Percentiles rank a stretch among this genome's conserved stretches.
Conservation (phyloP, 768 basidiomycete genomes). For the Leccinum rimulosum region DNA sequence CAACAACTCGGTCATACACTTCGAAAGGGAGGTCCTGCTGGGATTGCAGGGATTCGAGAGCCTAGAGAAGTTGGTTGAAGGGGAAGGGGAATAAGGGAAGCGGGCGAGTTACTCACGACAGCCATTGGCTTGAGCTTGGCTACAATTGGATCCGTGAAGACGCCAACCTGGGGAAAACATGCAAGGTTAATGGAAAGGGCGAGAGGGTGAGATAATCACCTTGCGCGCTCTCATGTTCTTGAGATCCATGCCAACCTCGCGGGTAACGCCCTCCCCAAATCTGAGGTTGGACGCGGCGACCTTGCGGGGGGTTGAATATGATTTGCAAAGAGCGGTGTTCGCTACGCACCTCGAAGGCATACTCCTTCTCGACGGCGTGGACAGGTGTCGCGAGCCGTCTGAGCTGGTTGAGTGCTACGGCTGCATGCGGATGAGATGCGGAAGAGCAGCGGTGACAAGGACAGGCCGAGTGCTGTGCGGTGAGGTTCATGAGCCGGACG, state of each 20-base stretch:
- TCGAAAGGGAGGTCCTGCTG: constrained; percentile 77
- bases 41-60: constrained; percentile 74
- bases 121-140: constrained; percentile 81
- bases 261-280: constrained; percentile 88
- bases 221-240: constrained; percentile 91
- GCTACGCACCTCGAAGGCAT: constrained; percentile 76
- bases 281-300: constrained; percentile 85
- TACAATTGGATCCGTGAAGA: constrained; percentile 90
- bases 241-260: constrained; percentile 90
- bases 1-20: constrained; percentile 75
- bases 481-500: constrained; percentile 64
- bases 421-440: constrained; percentile 35
- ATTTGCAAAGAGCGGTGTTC: not conserved
- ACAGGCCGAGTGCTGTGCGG: constrained; percentile 69
- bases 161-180: constrained; percentile 64
- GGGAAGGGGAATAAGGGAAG: not conserved
- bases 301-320: constrained; percentile 34
- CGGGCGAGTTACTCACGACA: constrained; percentile 48
- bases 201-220: constrained; percentile 37
- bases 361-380: constrained; percentile 72
- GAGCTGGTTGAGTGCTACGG: constrained; percentile 55
- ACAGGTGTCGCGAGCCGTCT: constrained; percentile 79
- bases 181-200: constrained; percentile 2
- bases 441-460: constrained; percentile 74
- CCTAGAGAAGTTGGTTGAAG: constrained; percentile 41